Conservation (phyloP, 2,329 filamentous ascomycete species). For the Colletotrichum sp. region DNA sequence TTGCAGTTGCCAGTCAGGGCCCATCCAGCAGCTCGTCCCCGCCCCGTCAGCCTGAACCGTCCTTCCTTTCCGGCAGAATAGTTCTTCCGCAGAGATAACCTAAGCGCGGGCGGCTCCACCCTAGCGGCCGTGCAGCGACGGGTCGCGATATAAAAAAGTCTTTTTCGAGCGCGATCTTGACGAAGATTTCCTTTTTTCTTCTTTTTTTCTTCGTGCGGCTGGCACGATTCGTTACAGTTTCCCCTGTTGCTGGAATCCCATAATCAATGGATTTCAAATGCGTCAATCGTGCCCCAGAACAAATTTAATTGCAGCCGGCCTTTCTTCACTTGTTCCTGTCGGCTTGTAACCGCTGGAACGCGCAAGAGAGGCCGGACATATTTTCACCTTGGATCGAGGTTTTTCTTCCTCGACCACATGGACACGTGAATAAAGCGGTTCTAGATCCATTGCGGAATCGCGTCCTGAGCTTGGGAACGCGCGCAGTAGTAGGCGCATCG, state of each 20-base stretch:
- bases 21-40: not conserved
- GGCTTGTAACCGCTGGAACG: not conserved
- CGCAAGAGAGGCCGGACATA: constrained; percentile 50
- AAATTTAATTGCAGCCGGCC: constrained; percentile 78
- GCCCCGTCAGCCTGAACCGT: not conserved
- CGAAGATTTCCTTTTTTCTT: constrained; percentile 41
- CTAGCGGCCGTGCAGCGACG: not conserved
- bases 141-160: constrained; percentile 19
- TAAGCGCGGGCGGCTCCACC: not conserved
- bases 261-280: constrained; percentile 61
- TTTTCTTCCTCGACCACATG: not conserved
- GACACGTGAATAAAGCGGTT: not conserved
- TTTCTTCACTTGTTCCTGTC: constrained; percentile 32
- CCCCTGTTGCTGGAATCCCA: constrained; percentile 81
- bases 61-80: not conserved
- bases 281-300: constrained; percentile 83
- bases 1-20: not conserved
- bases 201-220: constrained; percentile 78
- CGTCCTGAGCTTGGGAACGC: not conserved
- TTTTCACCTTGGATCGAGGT: not conserved
- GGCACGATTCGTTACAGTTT: constrained; percentile 64
- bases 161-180: not conserved
- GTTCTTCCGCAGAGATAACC: not conserved
- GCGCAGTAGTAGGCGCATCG: not conserved
- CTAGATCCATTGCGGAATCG: not conserved